phyloP scores from a whole-genome alignment of 2,329 filamentous ascomycete genomes.

The Myriosclerotinia duriaeana region DNA sequence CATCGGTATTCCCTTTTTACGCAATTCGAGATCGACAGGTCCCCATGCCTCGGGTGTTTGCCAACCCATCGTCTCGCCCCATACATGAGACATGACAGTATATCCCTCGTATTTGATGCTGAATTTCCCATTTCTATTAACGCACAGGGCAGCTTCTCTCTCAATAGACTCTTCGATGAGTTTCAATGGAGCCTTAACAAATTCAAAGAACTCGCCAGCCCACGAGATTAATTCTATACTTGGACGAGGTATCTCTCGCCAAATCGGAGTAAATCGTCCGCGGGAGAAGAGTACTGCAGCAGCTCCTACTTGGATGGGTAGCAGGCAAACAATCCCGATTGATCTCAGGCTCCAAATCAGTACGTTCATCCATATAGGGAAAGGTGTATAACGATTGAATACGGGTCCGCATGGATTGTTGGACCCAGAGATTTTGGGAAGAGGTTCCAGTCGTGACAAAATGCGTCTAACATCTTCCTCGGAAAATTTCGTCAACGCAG shows the following conservation, averaged over 20 bases:
- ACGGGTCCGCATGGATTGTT: conserved; percentile 13
- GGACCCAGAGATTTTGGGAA: not conserved
- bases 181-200: not conserved
- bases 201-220: not conserved
- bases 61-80: conserved; percentile 25
- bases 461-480: not conserved
- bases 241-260: not conserved
- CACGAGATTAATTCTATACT: not conserved
- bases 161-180: conserved; percentile 18
- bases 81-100: conserved; percentile 23
- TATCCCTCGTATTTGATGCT: conserved; percentile 15
- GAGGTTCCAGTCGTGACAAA: not conserved
- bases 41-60: conserved; percentile 12
- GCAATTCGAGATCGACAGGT: conserved; percentile 8
- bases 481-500: not conserved
- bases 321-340: not conserved
- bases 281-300: not conserved
- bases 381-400: not conserved
- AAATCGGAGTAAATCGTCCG: not conserved
- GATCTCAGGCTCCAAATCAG: not conserved
- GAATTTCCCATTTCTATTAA: conserved; percentile 20
- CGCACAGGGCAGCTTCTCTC: conserved; percentile 15
- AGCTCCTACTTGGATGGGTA: not conserved
- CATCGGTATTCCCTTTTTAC: conserved; percentile 16
- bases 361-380: not conserved